These are phyloP conservation scores for Calonectria multiphialidica DNA, from an alignment of 2,329 filamentous ascomycete species.

Conservation along the genomic window DNA sequence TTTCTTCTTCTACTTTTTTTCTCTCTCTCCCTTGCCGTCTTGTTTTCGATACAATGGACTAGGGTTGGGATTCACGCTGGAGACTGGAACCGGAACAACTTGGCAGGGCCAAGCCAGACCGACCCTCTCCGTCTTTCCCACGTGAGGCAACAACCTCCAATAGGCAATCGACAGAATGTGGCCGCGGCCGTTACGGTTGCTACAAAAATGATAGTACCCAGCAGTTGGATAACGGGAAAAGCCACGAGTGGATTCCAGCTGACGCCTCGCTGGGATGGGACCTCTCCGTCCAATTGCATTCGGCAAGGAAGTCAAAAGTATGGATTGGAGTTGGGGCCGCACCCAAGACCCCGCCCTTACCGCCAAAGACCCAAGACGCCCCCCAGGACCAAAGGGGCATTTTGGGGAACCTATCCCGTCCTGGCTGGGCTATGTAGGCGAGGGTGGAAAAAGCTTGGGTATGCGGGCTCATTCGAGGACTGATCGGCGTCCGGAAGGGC, in stretches of 20 bases:
- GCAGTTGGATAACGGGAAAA: constrained; percentile 39
- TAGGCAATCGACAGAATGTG: constrained; percentile 37
- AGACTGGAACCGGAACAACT: constrained; percentile 15
- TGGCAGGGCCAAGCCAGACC: constrained; percentile 37
- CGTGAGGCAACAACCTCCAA: constrained; percentile 43
- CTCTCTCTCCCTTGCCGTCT: background rate
- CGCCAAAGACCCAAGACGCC: constrained; percentile 27
- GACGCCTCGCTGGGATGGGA: constrained; percentile 32
- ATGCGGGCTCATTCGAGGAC: constrained; percentile 35
- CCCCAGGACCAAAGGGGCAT: constrained; percentile 29
- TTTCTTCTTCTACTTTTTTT: constrained; percentile 1
- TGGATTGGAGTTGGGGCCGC: constrained; percentile 24
- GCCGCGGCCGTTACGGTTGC: constrained; percentile 29
- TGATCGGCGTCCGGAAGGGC: constrained; percentile 39
- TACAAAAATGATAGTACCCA: constrained; percentile 34
- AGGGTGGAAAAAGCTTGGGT: constrained; percentile 30
- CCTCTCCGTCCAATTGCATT: constrained; percentile 36
- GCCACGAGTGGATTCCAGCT: constrained; percentile 43
- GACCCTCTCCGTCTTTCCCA: constrained; percentile 38
- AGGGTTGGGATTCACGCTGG: constrained; percentile 8
- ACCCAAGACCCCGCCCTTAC: constrained; percentile 43
- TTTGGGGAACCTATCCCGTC: constrained; percentile 30
- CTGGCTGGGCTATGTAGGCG: constrained; percentile 24
- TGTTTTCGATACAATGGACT: constrained; percentile 21
- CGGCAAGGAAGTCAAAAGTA: constrained; percentile 34